Conservation (phyloP, 139 green algal species). For the Chlorella vulgaris region DNA sequence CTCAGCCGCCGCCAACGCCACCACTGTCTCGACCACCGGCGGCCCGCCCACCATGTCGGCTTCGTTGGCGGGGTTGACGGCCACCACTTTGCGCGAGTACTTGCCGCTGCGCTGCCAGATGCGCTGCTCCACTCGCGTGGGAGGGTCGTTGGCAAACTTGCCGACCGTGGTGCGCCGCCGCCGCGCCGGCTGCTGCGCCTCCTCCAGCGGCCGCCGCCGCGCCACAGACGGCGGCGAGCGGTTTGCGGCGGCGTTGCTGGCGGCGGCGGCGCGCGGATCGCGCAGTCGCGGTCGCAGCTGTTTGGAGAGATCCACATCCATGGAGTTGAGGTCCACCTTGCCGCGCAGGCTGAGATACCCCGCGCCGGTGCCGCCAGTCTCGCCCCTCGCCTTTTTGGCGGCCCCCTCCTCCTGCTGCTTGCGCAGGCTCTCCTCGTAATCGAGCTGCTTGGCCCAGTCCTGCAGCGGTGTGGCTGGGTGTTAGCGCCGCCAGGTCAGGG, state of each 20-base stretch:
- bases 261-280: background rate
- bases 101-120: conserved; percentile 47
- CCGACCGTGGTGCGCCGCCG: background rate
- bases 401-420: conserved; percentile 20
- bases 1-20: background rate
- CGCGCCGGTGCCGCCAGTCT: background rate
- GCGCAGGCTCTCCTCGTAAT: conserved; percentile 45
- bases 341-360: conserved; percentile 29
- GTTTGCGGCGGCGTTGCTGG: background rate
- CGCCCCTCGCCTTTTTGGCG: background rate
- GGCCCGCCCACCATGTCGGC: conserved; percentile 22
- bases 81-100: conserved; percentile 43
- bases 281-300: conserved; percentile 41
- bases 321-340: conserved; percentile 57
- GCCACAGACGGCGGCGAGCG: background rate
- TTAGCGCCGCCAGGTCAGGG: background rate
- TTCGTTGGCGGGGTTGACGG: conserved; percentile 5
- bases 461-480: background rate
- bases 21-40: too few species aligned
- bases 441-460: conserved; percentile 46
- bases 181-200: background rate
- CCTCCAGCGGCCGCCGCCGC: background rate
- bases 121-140: conserved; percentile 40
- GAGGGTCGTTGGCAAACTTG: conserved; percentile 26
- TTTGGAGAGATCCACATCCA: conserved; percentile 72